These are phyloP conservation scores for Wickerhamomyces rabaulensis DNA, from an alignment of 805 yeast genomes.

Conservation along the genomic window DNA sequence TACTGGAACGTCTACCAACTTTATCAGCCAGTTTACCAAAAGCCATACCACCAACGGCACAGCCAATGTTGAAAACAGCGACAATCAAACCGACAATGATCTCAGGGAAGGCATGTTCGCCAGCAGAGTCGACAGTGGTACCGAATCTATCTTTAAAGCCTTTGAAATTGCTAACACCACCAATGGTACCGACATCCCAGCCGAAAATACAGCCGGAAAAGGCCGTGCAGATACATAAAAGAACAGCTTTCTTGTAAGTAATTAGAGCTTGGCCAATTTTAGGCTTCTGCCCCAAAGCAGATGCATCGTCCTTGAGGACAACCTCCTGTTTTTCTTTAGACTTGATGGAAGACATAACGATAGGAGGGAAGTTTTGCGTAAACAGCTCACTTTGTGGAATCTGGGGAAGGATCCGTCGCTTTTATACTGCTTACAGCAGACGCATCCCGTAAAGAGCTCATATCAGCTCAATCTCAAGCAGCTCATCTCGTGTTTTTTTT, in stretches of 20 bases:
- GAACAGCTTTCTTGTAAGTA: not conserved
- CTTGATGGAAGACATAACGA: not conserved
- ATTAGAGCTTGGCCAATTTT: not conserved
- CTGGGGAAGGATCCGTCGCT: not conserved
- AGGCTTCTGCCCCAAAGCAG: not conserved
- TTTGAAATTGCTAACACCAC: conserved; percentile 64
- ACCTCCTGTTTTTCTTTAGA: not conserved
- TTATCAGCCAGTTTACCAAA: conserved; percentile 53
- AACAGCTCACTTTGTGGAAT: not conserved
- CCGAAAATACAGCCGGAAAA: conserved; percentile 72
- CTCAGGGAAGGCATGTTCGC: conserved; percentile 37
- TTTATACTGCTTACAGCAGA: not conserved
- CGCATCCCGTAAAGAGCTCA: not conserved
- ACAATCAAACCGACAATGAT: conserved; percentile 49
- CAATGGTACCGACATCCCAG: conserved; percentile 75
- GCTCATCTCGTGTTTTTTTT: too few species aligned
- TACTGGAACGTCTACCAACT: conserved; percentile 55
- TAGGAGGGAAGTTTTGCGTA: too few species aligned
- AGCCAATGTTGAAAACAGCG: conserved; percentile 59
- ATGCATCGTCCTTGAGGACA: not conserved
- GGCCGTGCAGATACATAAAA: conserved; percentile 39
- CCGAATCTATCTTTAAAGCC: conserved; percentile 54
- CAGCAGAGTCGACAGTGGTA: conserved; percentile 28
- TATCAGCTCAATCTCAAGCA: too few species aligned
- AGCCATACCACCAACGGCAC: conserved; percentile 63